Evolutionary conservation across 1,139 yeast species (phyloP).

Genomic region (Saccharomyces pastorianus): DNA sequence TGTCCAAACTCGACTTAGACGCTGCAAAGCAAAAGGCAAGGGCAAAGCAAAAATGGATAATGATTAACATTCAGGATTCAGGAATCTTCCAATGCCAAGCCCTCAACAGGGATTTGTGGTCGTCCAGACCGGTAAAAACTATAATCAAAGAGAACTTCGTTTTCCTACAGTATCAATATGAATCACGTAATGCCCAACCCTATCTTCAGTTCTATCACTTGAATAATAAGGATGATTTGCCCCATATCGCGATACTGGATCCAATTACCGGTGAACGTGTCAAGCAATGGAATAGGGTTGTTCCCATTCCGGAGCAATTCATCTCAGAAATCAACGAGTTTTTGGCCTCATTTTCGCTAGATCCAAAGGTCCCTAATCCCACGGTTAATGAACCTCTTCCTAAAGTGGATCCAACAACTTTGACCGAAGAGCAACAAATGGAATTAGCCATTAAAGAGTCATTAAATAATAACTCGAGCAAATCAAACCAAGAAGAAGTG

Average conservation of each 20-base stretch:
- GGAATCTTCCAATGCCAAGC: constrained; percentile 84
- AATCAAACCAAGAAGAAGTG: constrained; percentile 11
- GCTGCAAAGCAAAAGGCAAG: constrained; percentile 65
- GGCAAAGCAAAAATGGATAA: constrained; percentile 63
- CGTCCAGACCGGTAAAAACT: constrained; percentile 56
- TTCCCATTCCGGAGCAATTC: constrained; percentile 54
- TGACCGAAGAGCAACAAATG: constrained; percentile 81
- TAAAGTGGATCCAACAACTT: constrained; percentile 48
- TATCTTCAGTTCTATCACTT: constrained; percentile 68
- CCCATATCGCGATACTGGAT: constrained; percentile 87
- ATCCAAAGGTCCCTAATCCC: constrained; percentile 63
- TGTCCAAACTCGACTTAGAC: constrained; percentile 58
- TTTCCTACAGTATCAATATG: constrained; percentile 73
- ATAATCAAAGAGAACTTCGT: constrained; percentile 61
- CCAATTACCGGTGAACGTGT: constrained; percentile 93
- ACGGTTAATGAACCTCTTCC: constrained; percentile 38
- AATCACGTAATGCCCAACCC: constrained; percentile 63
- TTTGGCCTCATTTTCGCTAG: constrained; percentile 55
- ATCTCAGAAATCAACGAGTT: constrained; percentile 52
- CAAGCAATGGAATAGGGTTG: constrained; percentile 57
- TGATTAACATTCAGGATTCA: constrained; percentile 79
- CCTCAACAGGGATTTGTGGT: constrained; percentile 90
- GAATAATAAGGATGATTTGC: constrained; percentile 43
- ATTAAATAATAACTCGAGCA: constrained; percentile 28
- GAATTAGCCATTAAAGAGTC: constrained; percentile 71